phyloP scores from a whole-genome alignment of 345 rosid genomes.

The Brassica nigra region DNA sequence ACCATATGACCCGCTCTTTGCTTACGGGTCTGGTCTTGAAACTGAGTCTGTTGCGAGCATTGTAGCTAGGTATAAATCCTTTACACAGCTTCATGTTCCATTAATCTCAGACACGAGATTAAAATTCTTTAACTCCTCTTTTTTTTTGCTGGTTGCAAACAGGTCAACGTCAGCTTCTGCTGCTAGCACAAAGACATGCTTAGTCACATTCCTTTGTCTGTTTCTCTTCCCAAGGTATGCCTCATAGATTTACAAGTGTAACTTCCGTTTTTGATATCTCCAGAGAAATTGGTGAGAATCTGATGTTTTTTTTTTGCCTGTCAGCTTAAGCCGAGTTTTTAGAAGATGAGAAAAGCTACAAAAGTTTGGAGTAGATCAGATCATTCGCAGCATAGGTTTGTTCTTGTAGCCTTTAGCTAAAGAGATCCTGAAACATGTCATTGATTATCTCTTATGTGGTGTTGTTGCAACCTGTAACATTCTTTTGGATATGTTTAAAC shows the following conservation, averaged over 20 bases:
- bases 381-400: too few relatives aligned
- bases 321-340: too few relatives aligned
- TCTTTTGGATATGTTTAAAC: too few relatives aligned
- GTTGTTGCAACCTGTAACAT: too few relatives aligned
- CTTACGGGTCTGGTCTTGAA: slow-evolving; percentile 78
- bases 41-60: slow-evolving; percentile 62
- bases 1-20: slow-evolving; percentile 81
- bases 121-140: not conserved
- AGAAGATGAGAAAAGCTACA: too few relatives aligned
- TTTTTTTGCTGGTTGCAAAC: slow-evolving; percentile 14
- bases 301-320: too few relatives aligned
- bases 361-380: too few relatives aligned
- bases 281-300: too few relatives aligned
- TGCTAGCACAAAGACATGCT: slow-evolving; percentile 39
- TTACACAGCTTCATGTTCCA: not conserved
- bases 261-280: not conserved
- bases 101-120: not conserved
- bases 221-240: slow-evolving; percentile 45
- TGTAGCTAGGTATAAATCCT: slow-evolving; percentile 55
- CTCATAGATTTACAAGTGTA: not conserved
- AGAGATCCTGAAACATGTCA: too few relatives aligned
- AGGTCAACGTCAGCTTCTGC: slow-evolving; percentile 58
- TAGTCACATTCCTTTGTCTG: slow-evolving; percentile 34
- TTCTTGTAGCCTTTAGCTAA: too few relatives aligned
- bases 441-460: too few relatives aligned